Conservation (phyloP, 2,329 filamentous ascomycete genomes). For the Aspergillus proliferans region DNA sequence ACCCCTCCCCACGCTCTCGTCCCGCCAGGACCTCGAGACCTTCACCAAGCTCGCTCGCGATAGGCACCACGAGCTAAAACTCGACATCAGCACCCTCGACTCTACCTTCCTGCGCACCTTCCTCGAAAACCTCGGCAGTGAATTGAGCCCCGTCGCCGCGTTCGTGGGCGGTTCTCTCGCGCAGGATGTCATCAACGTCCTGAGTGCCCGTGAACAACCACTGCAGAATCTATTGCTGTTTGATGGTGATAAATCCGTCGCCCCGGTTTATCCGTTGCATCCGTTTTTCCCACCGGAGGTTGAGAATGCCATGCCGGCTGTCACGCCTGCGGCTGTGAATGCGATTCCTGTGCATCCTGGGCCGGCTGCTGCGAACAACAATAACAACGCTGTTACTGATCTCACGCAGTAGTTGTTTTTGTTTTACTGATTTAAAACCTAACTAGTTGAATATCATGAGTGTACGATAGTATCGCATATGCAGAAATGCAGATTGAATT, state of each 20-base stretch:
- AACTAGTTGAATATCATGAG: too few relatives aligned
- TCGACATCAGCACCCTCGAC: slow-evolving; percentile 61
- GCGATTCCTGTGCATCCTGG: slow-evolving; percentile 18
- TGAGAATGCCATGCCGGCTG: slow-evolving; percentile 20
- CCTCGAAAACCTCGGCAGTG: slow-evolving; percentile 75
- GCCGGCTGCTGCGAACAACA: background rate
- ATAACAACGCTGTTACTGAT: background rate
- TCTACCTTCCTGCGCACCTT: slow-evolving; percentile 75
- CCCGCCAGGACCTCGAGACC: slow-evolving; percentile 59
- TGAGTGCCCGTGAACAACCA: slow-evolving; percentile 84
- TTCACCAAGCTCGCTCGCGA: slow-evolving; percentile 75
- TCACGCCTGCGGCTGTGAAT: slow-evolving; percentile 20
- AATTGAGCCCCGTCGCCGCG: slow-evolving; percentile 79
- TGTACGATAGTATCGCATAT: too few relatives aligned
- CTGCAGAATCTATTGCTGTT: slow-evolving; percentile 94
- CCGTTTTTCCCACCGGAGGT: slow-evolving; percentile 48
- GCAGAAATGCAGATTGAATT: too few relatives aligned
- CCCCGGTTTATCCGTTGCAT: slow-evolving; percentile 74
- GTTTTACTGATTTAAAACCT: background rate
- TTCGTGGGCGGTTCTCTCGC: slow-evolving; percentile 85
- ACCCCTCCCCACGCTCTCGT: slow-evolving; percentile 51
- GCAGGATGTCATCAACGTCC: slow-evolving; percentile 95
- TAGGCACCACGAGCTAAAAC: slow-evolving; percentile 67
- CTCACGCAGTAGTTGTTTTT: background rate
- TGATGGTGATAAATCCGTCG: slow-evolving; percentile 74